Evolutionary conservation across 1,284 basidiomycete genomes (phyloP).

Genomic region (Irpex sp.): DNA sequence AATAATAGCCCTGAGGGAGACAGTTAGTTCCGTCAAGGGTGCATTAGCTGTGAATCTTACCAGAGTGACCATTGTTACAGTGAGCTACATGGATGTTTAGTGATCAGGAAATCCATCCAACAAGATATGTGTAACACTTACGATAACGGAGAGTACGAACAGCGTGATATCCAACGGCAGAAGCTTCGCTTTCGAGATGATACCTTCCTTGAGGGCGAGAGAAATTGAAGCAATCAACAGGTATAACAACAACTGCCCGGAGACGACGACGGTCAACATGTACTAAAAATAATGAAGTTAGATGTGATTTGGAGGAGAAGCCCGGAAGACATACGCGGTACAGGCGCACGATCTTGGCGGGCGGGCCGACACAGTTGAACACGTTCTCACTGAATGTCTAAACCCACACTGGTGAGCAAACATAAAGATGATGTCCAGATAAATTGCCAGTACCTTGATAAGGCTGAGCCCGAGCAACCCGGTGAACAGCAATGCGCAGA

Average conservation of each 20-base stretch:
- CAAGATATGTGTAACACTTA: conserved; percentile 18
- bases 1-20: conserved; percentile 45
- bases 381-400: conserved; percentile 45
- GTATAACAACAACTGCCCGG: conserved; percentile 53
- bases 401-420: background rate
- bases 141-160: conserved; percentile 42
- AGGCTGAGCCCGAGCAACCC: conserved; percentile 43
- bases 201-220: conserved; percentile 53
- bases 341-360: conserved; percentile 42
- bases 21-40: background rate
- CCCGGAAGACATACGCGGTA: conserved; percentile 37
- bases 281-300: conserved; percentile 29
- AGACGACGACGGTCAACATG: conserved; percentile 53
- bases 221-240: conserved; percentile 45
- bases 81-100: conserved; percentile 28
- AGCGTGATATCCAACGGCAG: conserved; percentile 34
- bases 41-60: conserved; percentile 14
- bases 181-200: conserved; percentile 34
- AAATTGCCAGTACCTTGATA: conserved; percentile 31
- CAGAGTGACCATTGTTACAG: conserved; percentile 50
- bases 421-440: background rate
- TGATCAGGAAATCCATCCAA: background rate
- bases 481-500: conserved; percentile 39
- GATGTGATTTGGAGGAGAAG: background rate
- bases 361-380: conserved; percentile 52